Base-by-base conservation (phyloP, 2,329 filamentous ascomycete species). In the Diaporthe ilicicola region DNA sequence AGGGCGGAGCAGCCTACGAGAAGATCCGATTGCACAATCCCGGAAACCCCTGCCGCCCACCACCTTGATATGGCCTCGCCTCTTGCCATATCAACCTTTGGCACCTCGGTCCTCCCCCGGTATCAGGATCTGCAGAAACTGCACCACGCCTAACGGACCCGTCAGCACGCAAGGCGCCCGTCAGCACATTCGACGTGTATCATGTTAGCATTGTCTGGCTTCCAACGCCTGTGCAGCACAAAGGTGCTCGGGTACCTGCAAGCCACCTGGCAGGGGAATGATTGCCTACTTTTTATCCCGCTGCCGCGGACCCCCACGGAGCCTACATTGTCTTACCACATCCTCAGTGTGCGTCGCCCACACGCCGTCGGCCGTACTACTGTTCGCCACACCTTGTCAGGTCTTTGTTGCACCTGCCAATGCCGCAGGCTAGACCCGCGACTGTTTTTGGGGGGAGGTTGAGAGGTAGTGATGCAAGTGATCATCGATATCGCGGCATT, bases 221-320 rank as follows among this genome's bases (percentile, higher is more conserved):
- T 34, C 32, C 50, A 34, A 55, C n/a, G 22, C 34, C 65, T 48
- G 62, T 34, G 50, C 19, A 24, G 46, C 59, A 48, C 42, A 34
- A 17, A 46, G 59, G 19, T 34, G 59, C 42, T 48, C 42, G 42
- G 65, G 37, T 48, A 56, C 65, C 51, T 67, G 42, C 54, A 42
- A 29, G 65, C 37, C 53, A 54, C 27, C 37, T 51, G 29, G 27
- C 51, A 67, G n/a, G 37, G 50, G 17, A 53, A 50, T 66, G 62
- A 39, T 50, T 70, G 62, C 29, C 66, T 48, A 56, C 24, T 61
- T 54, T 27, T 44, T 29, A 61, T 54, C 17, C 39, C 42, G 27
- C 59, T 65, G 54, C 54, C 37, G 44, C 66, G 42, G 51, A 72
- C 67, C 66, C 70, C 70, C 70, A 72, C 70, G 70, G 32, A 53